phyloP scores from a whole-genome alignment of 2,329 filamentous ascomycete genomes.

The Pyrenophora teres region DNA sequence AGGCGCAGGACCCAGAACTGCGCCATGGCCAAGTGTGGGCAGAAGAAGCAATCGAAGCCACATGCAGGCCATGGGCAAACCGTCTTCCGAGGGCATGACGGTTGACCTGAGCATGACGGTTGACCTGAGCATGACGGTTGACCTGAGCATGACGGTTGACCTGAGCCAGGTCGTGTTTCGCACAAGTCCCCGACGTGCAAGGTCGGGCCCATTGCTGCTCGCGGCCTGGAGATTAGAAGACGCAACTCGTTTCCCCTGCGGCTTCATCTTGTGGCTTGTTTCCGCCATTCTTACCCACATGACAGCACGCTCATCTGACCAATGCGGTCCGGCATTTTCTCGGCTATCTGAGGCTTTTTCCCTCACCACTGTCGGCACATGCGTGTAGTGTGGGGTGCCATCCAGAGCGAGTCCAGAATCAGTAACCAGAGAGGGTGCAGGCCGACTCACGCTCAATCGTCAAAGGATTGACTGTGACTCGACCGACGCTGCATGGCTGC shows the following conservation, averaged over 20 bases:
- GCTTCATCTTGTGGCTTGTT: conserved; percentile 8
- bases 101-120: too few species aligned
- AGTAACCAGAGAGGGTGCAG: background rate
- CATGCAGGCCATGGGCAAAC: conserved; percentile 1
- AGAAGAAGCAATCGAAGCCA: conserved; percentile 4
- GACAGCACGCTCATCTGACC: conserved; percentile 10
- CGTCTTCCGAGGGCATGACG: background rate
- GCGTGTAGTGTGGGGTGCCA: background rate
- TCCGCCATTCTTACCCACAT: conserved; percentile 1
- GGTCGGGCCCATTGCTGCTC: background rate
- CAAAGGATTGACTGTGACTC: background rate
- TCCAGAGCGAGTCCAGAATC: background rate
- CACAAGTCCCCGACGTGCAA: background rate
- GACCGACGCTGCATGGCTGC: background rate
- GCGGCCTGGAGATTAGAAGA: conserved; percentile 6
- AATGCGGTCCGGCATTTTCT: conserved; percentile 10
- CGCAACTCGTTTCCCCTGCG: conserved; percentile 3
- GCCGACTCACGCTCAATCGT: background rate
- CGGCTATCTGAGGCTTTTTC: conserved; percentile 5
- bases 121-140: too few species aligned
- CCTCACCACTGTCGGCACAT: conserved; percentile 1
- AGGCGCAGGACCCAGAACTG: conserved; percentile 4
- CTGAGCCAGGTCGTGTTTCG: conserved; percentile 5
- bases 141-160: too few species aligned
- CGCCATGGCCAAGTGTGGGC: conserved; percentile 4